A percentile compares a stretch with the other conserved stretches of the same genome.
Evolutionary conservation across 768 basidiomycete species (phyloP).

Genomic region (Melanogaster broomeanus): DNA sequence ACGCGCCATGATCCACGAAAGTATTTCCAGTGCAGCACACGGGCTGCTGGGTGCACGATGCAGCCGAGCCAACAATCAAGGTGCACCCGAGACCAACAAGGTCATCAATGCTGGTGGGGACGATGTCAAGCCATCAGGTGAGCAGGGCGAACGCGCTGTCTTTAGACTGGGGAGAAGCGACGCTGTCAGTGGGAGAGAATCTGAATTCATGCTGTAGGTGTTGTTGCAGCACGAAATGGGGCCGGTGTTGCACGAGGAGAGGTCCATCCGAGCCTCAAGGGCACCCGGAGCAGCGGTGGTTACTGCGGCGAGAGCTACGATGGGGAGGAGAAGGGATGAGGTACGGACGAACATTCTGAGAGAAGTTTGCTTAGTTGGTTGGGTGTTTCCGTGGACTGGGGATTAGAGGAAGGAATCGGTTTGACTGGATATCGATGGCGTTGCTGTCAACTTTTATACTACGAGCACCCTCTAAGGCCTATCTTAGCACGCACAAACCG

Average conservation of each 20-base stretch:
- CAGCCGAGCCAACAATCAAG: conserved; percentile 34
- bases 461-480: neutral
- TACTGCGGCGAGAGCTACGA: conserved; percentile 8
- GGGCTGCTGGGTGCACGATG: conserved; percentile 29
- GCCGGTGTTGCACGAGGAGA: conserved; percentile 44
- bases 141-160: neutral
- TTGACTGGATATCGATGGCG: neutral
- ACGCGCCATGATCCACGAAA: conserved; percentile 40
- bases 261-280: neutral
- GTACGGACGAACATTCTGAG: conserved; percentile 2
- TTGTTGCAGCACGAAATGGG: conserved; percentile 18
- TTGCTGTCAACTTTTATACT: neutral
- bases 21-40: conserved; percentile 49
- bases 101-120: neutral
- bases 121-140: neutral
- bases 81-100: conserved; percentile 39
- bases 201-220: neutral
- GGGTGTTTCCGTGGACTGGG: neutral
- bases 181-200: neutral
- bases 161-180: neutral
- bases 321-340: conserved; percentile 1
- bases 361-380: neutral
- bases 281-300: conserved; percentile 4
- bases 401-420: neutral
- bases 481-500: too few relatives aligned